Percentiles rank a stretch among this genome's conserved stretches.
These are phyloP conservation scores for Cicer judaicum DNA, from an alignment of 306 rosid genomes.

Conservation along the genomic window DNA sequence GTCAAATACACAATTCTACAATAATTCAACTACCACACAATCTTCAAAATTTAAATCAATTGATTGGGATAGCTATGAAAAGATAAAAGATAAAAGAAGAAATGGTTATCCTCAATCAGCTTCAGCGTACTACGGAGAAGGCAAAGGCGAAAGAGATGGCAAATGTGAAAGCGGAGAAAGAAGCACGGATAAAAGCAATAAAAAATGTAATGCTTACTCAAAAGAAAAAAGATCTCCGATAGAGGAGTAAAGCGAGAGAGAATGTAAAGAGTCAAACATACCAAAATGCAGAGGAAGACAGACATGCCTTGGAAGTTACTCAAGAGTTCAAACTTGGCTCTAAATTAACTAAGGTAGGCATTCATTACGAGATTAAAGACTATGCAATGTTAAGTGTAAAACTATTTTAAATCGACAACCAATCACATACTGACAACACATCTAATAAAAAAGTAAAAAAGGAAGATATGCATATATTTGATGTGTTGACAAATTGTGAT, in stretches of 20 bases:
- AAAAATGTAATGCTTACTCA: constrained; percentile 55
- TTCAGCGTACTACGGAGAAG: constrained; percentile 56
- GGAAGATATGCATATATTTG: too few species aligned
- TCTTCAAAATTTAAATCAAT: too few species aligned
- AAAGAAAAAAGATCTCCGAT: constrained; percentile 48
- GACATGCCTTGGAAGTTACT: constrained; percentile 44
- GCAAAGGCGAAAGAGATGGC: constrained; percentile 58
- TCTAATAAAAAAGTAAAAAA: too few species aligned
- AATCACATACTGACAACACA: too few species aligned
- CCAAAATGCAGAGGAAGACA: constrained; percentile 46
- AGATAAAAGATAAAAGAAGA: constrained; percentile 50
- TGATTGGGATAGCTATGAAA: constrained; percentile 76
- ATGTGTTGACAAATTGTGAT: too few species aligned
- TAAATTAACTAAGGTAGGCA: constrained; percentile 60
- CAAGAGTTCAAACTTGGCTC: constrained; percentile 49
- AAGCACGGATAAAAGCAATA: constrained; percentile 54
- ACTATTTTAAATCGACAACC: too few species aligned
- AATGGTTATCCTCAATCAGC: constrained; percentile 48
- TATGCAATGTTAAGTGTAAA: too few species aligned
- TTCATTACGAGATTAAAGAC: background rate
- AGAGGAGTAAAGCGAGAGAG: constrained; percentile 41
- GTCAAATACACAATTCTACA: too few species aligned
- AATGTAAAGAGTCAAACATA: constrained; percentile 35
- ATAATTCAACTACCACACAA: too few species aligned
- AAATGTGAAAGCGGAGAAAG: constrained; percentile 59